Percentiles rank a stretch among this genome's conserved stretches.
Evolutionary conservation across 371 early-diverging fungal genomes (phyloP).

Genomic region (Mucor plumbeus): DNA sequence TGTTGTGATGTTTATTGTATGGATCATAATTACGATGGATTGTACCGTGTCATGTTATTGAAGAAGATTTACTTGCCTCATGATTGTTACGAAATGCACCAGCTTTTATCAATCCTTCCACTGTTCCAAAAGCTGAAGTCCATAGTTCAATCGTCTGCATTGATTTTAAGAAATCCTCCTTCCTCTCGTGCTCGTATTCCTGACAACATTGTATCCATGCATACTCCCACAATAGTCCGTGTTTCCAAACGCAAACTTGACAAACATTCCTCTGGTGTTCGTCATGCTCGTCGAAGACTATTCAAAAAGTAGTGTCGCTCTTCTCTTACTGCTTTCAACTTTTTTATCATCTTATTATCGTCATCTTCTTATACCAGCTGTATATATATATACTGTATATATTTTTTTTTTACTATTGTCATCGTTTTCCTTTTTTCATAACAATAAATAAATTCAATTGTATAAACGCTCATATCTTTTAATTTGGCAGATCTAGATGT

Average conservation of each 20-base stretch:
- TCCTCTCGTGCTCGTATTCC: background rate
- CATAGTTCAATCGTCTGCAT: constrained; percentile 2
- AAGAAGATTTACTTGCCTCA: background rate
- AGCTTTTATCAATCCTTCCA: constrained; percentile 4
- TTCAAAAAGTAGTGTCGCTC: too few relatives aligned
- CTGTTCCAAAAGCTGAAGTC: background rate
- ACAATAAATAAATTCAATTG: too few relatives aligned
- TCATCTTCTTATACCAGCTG: too few relatives aligned
- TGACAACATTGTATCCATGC: background rate
- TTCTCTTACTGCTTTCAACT: too few relatives aligned
- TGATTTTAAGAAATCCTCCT: constrained; percentile 4
- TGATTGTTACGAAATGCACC: background rate
- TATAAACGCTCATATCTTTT: too few relatives aligned
- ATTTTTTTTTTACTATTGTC: too few relatives aligned
- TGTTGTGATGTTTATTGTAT: background rate
- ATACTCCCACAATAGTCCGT: background rate
- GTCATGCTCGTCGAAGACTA: background rate
- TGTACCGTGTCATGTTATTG: background rate
- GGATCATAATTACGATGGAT: constrained; percentile 1
- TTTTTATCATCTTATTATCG: too few relatives aligned
- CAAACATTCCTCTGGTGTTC: background rate
- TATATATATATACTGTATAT: too few relatives aligned
- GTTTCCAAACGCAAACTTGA: constrained; percentile 7
- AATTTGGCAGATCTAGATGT: too few relatives aligned
- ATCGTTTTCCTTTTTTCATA: too few relatives aligned